A percentile compares a stretch with the other conserved stretches of the same genome.
Evolutionary conservation across 345 rosid genomes (phyloP).

Genomic region (Eucalyptus regnans): DNA sequence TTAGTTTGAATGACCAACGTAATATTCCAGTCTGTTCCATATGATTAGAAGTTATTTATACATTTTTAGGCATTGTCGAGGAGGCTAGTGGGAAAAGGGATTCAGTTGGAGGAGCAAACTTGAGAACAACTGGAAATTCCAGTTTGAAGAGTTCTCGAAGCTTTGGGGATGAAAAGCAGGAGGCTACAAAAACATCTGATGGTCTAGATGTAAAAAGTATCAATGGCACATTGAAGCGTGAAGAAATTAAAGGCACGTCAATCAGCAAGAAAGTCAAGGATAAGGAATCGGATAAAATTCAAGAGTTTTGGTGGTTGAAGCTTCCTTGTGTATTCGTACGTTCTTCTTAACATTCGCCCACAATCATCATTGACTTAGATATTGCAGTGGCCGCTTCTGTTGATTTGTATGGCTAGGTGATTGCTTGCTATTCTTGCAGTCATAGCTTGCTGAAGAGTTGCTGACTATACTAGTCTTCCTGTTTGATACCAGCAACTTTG

Average conservation of each 20-base stretch:
- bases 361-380: neutral
- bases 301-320: conserved; percentile 60
- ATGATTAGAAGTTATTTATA: neutral
- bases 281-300: conserved; percentile 10
- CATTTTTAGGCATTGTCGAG: conserved; percentile 30
- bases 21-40: neutral
- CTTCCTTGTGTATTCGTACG: conserved; percentile 67
- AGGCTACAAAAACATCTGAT: neutral
- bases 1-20: neutral
- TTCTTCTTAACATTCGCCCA: neutral
- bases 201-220: neutral
- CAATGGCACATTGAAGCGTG: neutral
- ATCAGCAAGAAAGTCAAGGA: neutral
- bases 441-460: neutral
- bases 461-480: neutral
- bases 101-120: conserved; percentile 9
- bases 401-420: neutral
- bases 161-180: neutral
- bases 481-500: neutral
- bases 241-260: neutral
- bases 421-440: neutral
- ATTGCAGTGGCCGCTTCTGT: neutral
- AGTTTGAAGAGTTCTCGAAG: neutral
- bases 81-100: conserved; percentile 8
- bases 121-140: neutral